These are phyloP conservation scores for Euptelea pleiosperma DNA, from an alignment of 164 flowering plant genomes.

Conservation along the genomic window DNA sequence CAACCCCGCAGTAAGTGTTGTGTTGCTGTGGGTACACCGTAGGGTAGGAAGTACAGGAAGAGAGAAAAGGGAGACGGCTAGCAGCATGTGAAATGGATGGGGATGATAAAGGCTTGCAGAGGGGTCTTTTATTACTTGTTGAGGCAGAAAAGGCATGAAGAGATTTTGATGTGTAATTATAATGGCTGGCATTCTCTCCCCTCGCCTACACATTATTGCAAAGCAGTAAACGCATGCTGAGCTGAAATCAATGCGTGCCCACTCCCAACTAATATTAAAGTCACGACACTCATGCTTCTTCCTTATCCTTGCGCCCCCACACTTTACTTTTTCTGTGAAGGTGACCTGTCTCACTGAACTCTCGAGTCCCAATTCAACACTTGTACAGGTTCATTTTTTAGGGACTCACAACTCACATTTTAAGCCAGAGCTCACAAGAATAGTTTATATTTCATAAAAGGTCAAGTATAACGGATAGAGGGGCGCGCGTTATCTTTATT, in stretches of 20 bases:
- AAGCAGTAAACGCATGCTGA: conserved; percentile 19
- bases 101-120: neutral
- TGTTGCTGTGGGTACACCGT: no score
- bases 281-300: conserved; percentile 1
- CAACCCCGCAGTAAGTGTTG: no score
- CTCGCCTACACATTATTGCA: conserved; percentile 4
- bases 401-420: neutral
- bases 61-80: no score
- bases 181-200: neutral
- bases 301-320: neutral
- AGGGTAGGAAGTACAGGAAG: no score
- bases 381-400: no score
- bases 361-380: neutral
- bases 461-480: no score
- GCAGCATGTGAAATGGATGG: no score
- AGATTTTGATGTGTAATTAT: neutral
- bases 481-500: no score
- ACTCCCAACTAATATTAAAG: neutral
- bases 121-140: neutral
- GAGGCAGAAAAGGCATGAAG: conserved; percentile 13
- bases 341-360: conserved; percentile 10
- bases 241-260: conserved; percentile 15
- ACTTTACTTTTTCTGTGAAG: neutral
- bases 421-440: neutral
- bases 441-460: no score